These are phyloP conservation scores for Ottelia alismoides DNA, from an alignment of 106 monocot genomes.

Conservation along the genomic window DNA sequence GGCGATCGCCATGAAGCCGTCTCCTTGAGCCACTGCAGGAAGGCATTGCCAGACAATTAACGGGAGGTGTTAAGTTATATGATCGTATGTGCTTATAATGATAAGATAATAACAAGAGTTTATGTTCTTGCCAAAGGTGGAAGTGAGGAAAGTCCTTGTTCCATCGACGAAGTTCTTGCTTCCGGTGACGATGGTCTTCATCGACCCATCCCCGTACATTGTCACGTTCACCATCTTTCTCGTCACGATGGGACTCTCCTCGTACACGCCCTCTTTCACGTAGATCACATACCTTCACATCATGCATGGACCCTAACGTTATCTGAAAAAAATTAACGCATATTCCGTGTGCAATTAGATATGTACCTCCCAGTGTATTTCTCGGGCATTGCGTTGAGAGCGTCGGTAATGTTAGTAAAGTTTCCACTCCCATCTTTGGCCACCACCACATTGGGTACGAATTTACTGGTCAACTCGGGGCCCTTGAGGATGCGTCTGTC, in stretches of 20 bases:
- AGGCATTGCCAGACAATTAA: too few relatives aligned
- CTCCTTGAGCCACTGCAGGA: conserved; percentile 3
- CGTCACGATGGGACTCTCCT: too few relatives aligned
- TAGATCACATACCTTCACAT: conserved; percentile 40
- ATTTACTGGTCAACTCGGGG: conserved; percentile 2
- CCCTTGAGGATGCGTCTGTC: conserved; percentile 30
- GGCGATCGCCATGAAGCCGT: conserved; percentile 5
- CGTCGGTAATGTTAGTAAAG: conserved; percentile 42
- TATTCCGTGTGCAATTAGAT: too few relatives aligned
- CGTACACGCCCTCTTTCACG: conserved; percentile 53
- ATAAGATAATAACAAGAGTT: background rate
- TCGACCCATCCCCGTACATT: conserved; percentile 49
- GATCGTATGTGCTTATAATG: background rate
- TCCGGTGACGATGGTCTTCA: conserved; percentile 45
- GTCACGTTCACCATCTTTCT: too few relatives aligned
- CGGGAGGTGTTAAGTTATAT: conserved; percentile 29
- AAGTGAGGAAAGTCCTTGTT: conserved; percentile 34
- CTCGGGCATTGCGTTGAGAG: conserved; percentile 28
- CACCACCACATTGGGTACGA: conserved; percentile 38
- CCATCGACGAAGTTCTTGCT: too few relatives aligned
- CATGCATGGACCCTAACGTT: background rate
- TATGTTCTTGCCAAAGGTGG: conserved; percentile 34
- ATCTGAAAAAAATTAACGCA: background rate
- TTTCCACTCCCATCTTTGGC: conserved; percentile 55
- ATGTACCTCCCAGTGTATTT: conserved; percentile 33